A percentile compares a stretch with the other conserved stretches of the same genome.
These are phyloP conservation scores for Coelastrella sp. DNA, from an alignment of 139 green algal species.

Conservation along the genomic window DNA sequence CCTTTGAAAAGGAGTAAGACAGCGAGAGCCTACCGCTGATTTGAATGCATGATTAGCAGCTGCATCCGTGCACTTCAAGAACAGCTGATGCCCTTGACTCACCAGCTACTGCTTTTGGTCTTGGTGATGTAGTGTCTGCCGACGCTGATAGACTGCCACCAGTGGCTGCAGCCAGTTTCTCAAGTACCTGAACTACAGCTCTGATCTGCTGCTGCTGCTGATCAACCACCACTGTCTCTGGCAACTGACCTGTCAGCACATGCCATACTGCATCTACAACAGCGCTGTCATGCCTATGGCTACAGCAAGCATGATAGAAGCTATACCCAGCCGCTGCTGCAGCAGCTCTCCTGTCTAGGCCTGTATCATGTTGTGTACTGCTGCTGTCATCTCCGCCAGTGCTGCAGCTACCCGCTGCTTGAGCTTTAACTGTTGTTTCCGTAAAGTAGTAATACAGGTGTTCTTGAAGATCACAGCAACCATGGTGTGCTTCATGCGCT, in stretches of 20 bases:
- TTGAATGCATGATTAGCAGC: too few species aligned
- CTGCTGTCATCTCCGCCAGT: neutral
- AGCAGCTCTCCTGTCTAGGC: neutral
- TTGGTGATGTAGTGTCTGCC: neutral
- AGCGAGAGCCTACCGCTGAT: too few species aligned
- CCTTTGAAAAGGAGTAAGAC: too few species aligned
- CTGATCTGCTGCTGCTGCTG: neutral
- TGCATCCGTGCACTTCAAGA: too few species aligned
- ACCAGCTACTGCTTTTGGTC: neutral
- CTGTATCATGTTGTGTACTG: too few species aligned
- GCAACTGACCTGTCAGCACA: constrained; percentile 39
- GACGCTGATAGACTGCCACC: neutral
- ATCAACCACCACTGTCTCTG: constrained; percentile 10
- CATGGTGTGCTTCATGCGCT: neutral
- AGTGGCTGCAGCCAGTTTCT: neutral
- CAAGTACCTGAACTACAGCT: neutral
- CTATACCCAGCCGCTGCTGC: constrained; percentile 35
- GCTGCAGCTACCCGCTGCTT: constrained; percentile 6
- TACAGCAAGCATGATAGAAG: constrained; percentile 30
- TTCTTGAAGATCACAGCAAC: neutral
- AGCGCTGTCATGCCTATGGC: neutral
- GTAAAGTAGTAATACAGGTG: constrained; percentile 24
- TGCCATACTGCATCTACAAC: constrained; percentile 3
- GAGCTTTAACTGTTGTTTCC: too few species aligned
- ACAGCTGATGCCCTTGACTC: neutral